A percentile compares a stretch with the other conserved stretches of the same genome.
phyloP scores from a whole-genome alignment of 805 yeast species.

The Zygoascus flipseniorum region DNA sequence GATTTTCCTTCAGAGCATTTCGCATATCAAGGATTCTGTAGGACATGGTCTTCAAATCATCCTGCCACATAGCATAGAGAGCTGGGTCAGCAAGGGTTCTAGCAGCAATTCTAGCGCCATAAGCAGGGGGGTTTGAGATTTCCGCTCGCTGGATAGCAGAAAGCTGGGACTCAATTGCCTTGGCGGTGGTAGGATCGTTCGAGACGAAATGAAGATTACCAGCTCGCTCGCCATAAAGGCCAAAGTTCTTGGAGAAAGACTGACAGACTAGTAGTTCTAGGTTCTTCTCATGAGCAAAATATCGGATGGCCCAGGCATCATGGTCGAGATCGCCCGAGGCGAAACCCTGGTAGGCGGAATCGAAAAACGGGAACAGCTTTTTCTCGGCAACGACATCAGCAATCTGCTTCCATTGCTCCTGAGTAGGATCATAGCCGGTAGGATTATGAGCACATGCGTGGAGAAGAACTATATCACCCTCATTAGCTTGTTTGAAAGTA shows the following conservation, averaged over 20 bases:
- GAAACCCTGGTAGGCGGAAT: constrained; percentile 95
- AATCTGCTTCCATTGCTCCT: constrained; percentile 70
- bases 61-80: constrained; percentile 70
- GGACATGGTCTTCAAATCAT: constrained; percentile 81
- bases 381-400: constrained; percentile 50
- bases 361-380: constrained; percentile 76
- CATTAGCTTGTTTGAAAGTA: constrained; percentile 53
- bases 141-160: constrained; percentile 70
- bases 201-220: constrained; percentile 80
- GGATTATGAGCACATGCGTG: constrained; percentile 99
- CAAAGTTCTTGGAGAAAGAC: constrained; percentile 93
- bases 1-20: constrained; percentile 48
- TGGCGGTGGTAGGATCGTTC: constrained; percentile 34
- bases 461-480: constrained; percentile 70
- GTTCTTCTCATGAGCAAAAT: constrained; percentile 36
- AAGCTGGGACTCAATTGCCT: constrained; percentile 67
- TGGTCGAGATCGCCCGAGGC: constrained; percentile 78
- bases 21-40: constrained; percentile 78
- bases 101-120: constrained; percentile 88
- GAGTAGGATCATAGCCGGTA: constrained; percentile 89
- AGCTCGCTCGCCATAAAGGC: constrained; percentile 95
- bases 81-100: constrained; percentile 59
- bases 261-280: constrained; percentile 75
- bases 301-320: constrained; percentile 77
- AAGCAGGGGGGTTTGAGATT: constrained; percentile 89